These are phyloP conservation scores for Pseudogymnoascus sp. DNA, from an alignment of 2,329 filamentous ascomycete genomes.

Conservation along the genomic window DNA sequence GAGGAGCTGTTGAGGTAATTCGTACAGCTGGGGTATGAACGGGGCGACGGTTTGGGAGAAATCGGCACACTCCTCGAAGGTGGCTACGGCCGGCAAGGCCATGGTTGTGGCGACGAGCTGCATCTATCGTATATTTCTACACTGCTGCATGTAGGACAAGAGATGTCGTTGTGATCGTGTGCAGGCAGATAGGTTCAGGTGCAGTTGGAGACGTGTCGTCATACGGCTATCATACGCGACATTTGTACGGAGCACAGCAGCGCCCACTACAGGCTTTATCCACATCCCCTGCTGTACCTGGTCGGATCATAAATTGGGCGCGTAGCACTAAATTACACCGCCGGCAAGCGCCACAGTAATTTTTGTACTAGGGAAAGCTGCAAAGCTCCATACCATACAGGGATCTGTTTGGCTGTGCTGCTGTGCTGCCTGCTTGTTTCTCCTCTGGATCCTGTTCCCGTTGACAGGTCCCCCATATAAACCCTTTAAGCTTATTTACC, in stretches of 20 bases:
- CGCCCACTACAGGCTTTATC: not conserved
- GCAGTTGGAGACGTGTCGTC: slow-evolving; percentile 4
- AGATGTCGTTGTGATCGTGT: not conserved
- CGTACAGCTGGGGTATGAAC: slow-evolving; percentile 61
- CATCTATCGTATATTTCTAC: not conserved
- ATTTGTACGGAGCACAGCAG: not conserved
- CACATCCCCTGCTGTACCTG: not conserved
- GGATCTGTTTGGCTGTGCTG: not conserved
- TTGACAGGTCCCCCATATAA: not conserved
- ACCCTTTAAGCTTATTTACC: not conserved
- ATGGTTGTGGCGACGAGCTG: slow-evolving; percentile 34
- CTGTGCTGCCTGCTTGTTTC: not conserved
- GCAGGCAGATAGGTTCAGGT: not conserved
- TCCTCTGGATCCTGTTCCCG: not conserved
- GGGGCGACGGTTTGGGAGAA: slow-evolving; percentile 69
- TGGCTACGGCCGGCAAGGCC: slow-evolving; percentile 65
- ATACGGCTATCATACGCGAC: not conserved
- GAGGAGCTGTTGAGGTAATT: slow-evolving; percentile 59
- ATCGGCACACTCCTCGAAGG: slow-evolving; percentile 67
- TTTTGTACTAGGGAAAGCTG: not conserved
- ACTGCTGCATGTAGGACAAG: not conserved
- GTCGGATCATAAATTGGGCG: not conserved
- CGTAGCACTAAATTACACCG: not conserved
- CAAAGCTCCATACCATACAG: not conserved
- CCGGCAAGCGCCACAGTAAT: not conserved